A percentile compares a stretch with the other conserved stretches of the same genome.
phyloP scores from a whole-genome alignment of 495 filamentous ascomycete species.

The Talaromyces stipitatus region DNA sequence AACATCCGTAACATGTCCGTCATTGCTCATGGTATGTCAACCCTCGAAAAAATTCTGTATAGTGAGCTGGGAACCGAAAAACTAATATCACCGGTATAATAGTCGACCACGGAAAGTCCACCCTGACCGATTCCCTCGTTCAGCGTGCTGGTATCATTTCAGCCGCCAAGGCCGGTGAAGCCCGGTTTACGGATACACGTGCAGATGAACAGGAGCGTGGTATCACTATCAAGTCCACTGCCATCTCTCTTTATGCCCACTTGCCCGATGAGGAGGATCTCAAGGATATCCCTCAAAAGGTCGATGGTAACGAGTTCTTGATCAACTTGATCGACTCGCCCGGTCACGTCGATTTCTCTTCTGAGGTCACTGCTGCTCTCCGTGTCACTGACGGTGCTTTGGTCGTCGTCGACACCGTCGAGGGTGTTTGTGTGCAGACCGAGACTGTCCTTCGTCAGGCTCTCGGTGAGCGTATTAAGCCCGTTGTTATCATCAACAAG shows the following conservation, averaged over 20 bases:
- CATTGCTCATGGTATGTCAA: constrained; percentile 84
- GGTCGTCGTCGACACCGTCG: constrained; percentile 98
- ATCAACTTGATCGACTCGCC: constrained; percentile 99
- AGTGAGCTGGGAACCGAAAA: neutral
- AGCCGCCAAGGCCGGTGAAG: constrained; percentile 91
- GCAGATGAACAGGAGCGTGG: constrained; percentile 97
- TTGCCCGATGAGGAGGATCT: constrained; percentile 77
- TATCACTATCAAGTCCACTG: constrained; percentile 99
- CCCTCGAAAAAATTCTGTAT: neutral
- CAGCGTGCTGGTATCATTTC: constrained; percentile 99
- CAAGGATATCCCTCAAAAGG: constrained; percentile 89
- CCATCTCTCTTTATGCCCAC: constrained; percentile 94
- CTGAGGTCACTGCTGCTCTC: constrained; percentile 97
- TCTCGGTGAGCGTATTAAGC: constrained; percentile 99
- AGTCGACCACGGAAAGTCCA: constrained; percentile 99
- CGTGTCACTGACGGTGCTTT: constrained; percentile 99
- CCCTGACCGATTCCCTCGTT: constrained; percentile 96
- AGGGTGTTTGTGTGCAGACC: constrained; percentile 98
- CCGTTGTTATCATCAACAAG: constrained; percentile 99
- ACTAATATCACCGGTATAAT: neutral
- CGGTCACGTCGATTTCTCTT: constrained; percentile 99
- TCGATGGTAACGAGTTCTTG: constrained; percentile 90
- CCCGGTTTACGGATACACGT: constrained; percentile 94
- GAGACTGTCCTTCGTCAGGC: constrained; percentile 99
- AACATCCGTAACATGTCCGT: constrained; percentile 99